These are phyloP conservation scores for Drechslerella dactyloides DNA, from an alignment of 2,329 filamentous ascomycete species.

Conservation along the genomic window DNA sequence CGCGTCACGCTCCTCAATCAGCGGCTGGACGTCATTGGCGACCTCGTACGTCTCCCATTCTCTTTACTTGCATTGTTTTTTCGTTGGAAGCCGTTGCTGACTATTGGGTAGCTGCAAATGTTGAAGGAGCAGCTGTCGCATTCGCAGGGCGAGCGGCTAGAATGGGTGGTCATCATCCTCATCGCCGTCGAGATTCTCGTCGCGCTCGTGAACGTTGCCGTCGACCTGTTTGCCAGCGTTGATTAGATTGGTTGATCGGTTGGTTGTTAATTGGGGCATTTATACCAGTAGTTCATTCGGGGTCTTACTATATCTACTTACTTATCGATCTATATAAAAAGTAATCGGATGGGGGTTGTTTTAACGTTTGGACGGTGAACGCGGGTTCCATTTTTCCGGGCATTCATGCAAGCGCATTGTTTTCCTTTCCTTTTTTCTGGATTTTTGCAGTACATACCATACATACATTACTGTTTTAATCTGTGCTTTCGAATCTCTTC, in stretches of 20 bases:
- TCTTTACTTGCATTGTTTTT: neutral
- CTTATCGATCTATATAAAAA: neutral
- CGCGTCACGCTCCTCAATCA: conserved; percentile 87
- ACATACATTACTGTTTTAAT: neutral
- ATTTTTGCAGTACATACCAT: neutral
- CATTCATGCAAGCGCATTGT: neutral
- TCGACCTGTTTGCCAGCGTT: conserved; percentile 68
- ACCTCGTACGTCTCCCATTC: conserved; percentile 62
- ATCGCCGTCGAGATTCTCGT: conserved; percentile 96
- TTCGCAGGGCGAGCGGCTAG: conserved; percentile 85
- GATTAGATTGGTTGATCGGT: conserved; percentile 29
- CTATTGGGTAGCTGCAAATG: conserved; percentile 69
- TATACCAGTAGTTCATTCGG: neutral
- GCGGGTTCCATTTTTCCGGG: neutral
- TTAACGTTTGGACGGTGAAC: neutral
- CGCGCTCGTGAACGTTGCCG: conserved; percentile 92
- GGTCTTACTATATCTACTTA: too few species aligned
- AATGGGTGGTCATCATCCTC: conserved; percentile 93
- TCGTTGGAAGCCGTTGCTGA: neutral
- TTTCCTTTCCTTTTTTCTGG: neutral
- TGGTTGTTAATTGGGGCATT: too few species aligned
- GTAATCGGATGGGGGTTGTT: neutral
- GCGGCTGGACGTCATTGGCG: conserved; percentile 87
- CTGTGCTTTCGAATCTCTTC: too few species aligned
- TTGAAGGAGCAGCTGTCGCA: conserved; percentile 95